Evolutionary conservation across 805 yeast genomes (phyloP), one percentile per base, ranked within the genome.

Genomic region (Barnettozyma vustinii): DNA sequence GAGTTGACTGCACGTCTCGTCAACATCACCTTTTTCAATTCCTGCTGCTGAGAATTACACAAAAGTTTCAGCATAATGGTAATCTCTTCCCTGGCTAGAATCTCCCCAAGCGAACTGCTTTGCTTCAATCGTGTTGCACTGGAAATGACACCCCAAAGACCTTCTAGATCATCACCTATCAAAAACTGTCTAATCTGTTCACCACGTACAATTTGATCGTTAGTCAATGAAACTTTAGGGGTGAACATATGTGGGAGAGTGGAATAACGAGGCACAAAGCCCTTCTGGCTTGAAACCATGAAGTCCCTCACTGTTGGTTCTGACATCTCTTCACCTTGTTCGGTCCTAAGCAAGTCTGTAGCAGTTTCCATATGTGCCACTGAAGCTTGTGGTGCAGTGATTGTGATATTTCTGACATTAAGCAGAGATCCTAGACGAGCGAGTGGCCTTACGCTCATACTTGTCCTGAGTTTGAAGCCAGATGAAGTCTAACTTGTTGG

Each of bases 1-100:
- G 19, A 13, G 6, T 8, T 15, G n/a, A 40, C 8, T 3, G 45
- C 19, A 9, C 40, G 39, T 20, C 39, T 42, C 19, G 10, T 30
- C 2, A 27, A 19, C 21, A 45, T 46, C 23, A 30, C 33, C 7
- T n/a, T n/a, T 9, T 15, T 20, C 33, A 45, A n/a, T 15, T 10
- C 25, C 35, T 30, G 25, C 6, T 19, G 12, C 33, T 51, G 54
- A 4, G 43, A 37, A 7, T 25, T n/a, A 13, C 37, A 13, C 5
- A 51, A 33, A n/a, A 16, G 25, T 20, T 41, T 15, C 2, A 51
- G 15, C 9, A 51, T 19, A 4, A 51, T 9, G 3, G 41, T 45
- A 5, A 46, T 30, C 32, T 51, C 54, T 16, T 43, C 37, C n/a
- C 47, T 47, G 12, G 40, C 37, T 7, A 51, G 21, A 12, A 44